Conservation (phyloP, 176 grass and related monocot species). For the Urochloa ruziziensis region DNA sequence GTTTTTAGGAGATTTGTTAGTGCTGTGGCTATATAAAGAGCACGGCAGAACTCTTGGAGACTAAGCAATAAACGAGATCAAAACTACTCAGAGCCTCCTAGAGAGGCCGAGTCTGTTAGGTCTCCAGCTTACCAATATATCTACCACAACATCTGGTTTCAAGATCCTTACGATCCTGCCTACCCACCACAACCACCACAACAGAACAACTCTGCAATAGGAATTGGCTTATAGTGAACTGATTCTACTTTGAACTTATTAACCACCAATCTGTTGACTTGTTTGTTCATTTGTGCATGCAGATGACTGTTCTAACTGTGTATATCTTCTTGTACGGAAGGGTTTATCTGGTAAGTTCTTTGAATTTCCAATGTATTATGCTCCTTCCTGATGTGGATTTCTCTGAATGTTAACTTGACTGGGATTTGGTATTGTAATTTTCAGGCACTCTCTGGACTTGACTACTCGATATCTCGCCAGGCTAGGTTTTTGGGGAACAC, state of each 20-base stretch:
- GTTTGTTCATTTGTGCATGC: slow-evolving; percentile 7
- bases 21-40: no score
- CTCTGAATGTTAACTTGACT: not conserved
- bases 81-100: no score
- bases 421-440: slow-evolving; percentile 15
- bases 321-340: slow-evolving; percentile 60
- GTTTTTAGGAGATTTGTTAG: no score
- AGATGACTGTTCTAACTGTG: slow-evolving; percentile 61
- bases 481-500: slow-evolving; percentile 70
- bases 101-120: no score
- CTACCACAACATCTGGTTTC: no score
- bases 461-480: slow-evolving; percentile 65
- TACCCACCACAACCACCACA: no score
- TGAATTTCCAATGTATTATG: not conserved
- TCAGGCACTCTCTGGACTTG: slow-evolving; percentile 95
- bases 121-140: no score
- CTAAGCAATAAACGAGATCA: no score
- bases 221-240: not conserved
- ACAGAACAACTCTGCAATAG: not conserved
- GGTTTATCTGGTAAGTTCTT: slow-evolving; percentile 48
- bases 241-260: not conserved
- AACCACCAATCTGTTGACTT: not conserved
- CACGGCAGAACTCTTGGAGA: no score
- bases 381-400: slow-evolving; percentile 1
- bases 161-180: no score